Percentiles rank a stretch among this genome's conserved stretches.
Evolutionary conservation across 108 stramenopile species (phyloP).

Genomic region (Chaetoceros muelleri): DNA sequence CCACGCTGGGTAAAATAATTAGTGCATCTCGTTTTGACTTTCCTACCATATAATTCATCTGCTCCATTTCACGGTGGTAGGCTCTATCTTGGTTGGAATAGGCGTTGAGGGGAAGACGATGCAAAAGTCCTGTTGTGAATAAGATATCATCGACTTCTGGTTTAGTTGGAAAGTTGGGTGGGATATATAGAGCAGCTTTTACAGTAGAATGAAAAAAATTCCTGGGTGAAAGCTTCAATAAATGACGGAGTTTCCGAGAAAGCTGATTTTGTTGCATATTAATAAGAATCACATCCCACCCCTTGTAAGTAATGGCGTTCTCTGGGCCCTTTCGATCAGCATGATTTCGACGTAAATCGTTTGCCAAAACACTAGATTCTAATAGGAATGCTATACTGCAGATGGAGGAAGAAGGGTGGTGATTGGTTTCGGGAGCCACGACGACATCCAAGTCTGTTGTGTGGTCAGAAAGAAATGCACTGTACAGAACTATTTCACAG

Average conservation of each 20-base stretch:
- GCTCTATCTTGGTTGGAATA: slow-evolving; percentile 19
- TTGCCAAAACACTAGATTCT: slow-evolving; percentile 41
- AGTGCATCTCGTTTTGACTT: slow-evolving; percentile 54
- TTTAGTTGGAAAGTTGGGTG: slow-evolving; percentile 45
- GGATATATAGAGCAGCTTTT: slow-evolving; percentile 50
- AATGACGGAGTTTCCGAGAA: slow-evolving; percentile 20
- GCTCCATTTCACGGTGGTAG: slow-evolving; percentile 29
- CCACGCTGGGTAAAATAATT: slow-evolving; percentile 26
- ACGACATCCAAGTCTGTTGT: slow-evolving; percentile 28
- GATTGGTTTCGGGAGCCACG: slow-evolving; percentile 46
- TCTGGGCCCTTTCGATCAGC: slow-evolving; percentile 29
- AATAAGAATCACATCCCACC: slow-evolving; percentile 57
- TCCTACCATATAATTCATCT: slow-evolving; percentile 44
- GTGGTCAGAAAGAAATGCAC: slow-evolving; percentile 45
- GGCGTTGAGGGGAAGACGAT: slow-evolving; percentile 15
- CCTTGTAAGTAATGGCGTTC: slow-evolving; percentile 43
- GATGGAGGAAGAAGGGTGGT: slow-evolving; percentile 21
- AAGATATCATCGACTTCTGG: slow-evolving; percentile 49
- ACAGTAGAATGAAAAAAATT: slow-evolving; percentile 43
- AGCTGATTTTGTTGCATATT: slow-evolving; percentile 33
- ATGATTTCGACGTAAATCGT: slow-evolving; percentile 33
- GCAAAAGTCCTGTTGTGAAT: slow-evolving; percentile 49
- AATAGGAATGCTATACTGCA: slow-evolving; percentile 74
- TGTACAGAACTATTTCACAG: slow-evolving; percentile 67
- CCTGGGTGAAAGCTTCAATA: slow-evolving; percentile 64